These are phyloP conservation scores for Parathielavia hyrcaniae DNA, from an alignment of 495 filamentous ascomycete genomes.

Conservation along the genomic window DNA sequence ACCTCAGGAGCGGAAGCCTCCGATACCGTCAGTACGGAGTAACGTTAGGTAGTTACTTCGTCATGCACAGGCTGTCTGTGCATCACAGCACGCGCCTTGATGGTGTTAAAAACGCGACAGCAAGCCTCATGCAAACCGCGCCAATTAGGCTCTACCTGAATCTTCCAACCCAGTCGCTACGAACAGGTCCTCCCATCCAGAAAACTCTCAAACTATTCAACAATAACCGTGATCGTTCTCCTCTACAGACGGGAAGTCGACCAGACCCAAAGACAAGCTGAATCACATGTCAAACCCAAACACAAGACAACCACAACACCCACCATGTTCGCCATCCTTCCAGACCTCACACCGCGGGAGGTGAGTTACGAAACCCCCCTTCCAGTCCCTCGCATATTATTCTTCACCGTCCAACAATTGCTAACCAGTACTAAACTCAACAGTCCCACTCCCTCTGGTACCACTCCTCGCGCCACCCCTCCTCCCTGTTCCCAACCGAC, in stretches of 20 bases:
- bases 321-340: slow-evolving; percentile 62
- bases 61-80: too few species aligned
- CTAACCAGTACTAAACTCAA: slow-evolving; percentile 9
- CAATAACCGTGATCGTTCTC: background rate
- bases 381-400: background rate
- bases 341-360: slow-evolving; percentile 63
- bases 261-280: background rate
- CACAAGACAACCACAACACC: slow-evolving; percentile 13
- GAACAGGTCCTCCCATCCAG: background rate
- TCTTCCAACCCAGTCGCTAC: background rate
- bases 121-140: too few species aligned
- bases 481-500: slow-evolving; percentile 28
- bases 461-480: slow-evolving; percentile 48
- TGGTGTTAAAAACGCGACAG: too few species aligned
- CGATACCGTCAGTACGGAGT: too few species aligned
- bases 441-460: slow-evolving; percentile 70
- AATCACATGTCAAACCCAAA: background rate
- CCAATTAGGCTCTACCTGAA: background rate
- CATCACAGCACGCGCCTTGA: too few species aligned
- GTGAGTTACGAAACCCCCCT: slow-evolving; percentile 42
- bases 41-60: too few species aligned
- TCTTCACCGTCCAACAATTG: slow-evolving; percentile 6
- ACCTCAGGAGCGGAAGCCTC: too few species aligned
- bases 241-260: background rate
- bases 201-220: too few species aligned